Percentiles rank a stretch among this genome's conserved stretches.
phyloP scores from a whole-genome alignment of 768 basidiomycete species.

The Xerocomellus intermedius region DNA sequence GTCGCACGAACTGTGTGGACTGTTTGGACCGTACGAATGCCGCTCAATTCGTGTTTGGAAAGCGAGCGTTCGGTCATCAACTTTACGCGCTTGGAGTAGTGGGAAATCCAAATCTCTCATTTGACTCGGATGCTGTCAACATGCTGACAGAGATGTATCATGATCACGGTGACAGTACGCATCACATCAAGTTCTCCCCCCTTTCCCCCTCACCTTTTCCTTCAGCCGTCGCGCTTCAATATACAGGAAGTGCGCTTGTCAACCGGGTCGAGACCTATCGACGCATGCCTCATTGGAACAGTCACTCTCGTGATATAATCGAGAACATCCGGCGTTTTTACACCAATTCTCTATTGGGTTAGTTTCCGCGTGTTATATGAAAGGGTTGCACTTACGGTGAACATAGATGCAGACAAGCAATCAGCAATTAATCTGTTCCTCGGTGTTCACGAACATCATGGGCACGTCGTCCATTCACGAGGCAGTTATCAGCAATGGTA shows the following conservation, averaged over 20 bases:
- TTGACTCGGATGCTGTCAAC: slow-evolving; percentile 93
- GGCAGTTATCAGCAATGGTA: slow-evolving; percentile 88
- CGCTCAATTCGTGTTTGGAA: slow-evolving; percentile 95
- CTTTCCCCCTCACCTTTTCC: neutral
- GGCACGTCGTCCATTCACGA: slow-evolving; percentile 50
- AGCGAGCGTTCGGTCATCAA: slow-evolving; percentile 92
- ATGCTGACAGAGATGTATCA: slow-evolving; percentile 99
- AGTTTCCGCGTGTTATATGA: neutral
- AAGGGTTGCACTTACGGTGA: neutral
- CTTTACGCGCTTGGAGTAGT: slow-evolving; percentile 92
- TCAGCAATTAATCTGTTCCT: slow-evolving; percentile 97
- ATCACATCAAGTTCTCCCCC: neutral
- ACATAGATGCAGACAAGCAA: slow-evolving; percentile 91
- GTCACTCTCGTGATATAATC: slow-evolving; percentile 93
- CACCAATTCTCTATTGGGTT: slow-evolving; percentile 88
- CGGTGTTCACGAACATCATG: slow-evolving; percentile 61
- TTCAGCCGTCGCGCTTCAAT: slow-evolving; percentile 89
- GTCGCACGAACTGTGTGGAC: slow-evolving; percentile 94
- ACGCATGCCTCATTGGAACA: slow-evolving; percentile 95
- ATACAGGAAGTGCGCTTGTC: slow-evolving; percentile 94
- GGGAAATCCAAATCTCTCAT: slow-evolving; percentile 77
- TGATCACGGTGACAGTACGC: slow-evolving; percentile 91
- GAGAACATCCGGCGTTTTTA: slow-evolving; percentile 95
- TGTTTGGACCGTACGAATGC: slow-evolving; percentile 96
- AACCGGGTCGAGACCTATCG: slow-evolving; percentile 96